Conservation (phyloP, 2,329 filamentous ascomycete genomes). For the Capronia americana region DNA sequence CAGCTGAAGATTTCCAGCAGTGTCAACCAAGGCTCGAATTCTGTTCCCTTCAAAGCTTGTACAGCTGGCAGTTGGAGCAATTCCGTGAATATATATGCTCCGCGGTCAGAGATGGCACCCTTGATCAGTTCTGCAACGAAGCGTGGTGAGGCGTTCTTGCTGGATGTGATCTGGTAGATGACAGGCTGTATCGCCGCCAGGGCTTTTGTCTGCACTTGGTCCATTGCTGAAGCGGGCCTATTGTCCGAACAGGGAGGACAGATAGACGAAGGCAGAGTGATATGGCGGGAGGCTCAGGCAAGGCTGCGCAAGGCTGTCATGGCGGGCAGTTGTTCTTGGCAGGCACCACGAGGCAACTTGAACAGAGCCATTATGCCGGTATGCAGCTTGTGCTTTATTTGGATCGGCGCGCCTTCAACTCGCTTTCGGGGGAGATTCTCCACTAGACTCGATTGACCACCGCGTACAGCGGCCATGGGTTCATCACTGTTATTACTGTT, state of each 20-base stretch:
- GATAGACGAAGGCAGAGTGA: neutral
- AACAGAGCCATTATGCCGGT: neutral
- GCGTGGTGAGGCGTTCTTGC: slow-evolving; percentile 71
- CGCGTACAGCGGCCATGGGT: neutral
- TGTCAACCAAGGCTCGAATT: slow-evolving; percentile 63
- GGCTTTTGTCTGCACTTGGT: slow-evolving; percentile 57
- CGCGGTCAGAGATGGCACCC: slow-evolving; percentile 85
- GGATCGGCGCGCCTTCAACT: neutral
- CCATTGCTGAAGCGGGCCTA: slow-evolving; percentile 45
- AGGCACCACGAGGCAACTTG: neutral
- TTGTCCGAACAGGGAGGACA: neutral
- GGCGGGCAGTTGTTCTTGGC: slow-evolving; percentile 13
- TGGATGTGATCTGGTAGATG: slow-evolving; percentile 84
- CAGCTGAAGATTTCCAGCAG: slow-evolving; percentile 90
- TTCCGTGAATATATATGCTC: slow-evolving; percentile 92
- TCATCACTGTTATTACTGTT: neutral
- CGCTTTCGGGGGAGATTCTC: neutral
- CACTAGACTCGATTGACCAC: neutral
- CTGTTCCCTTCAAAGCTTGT: slow-evolving; percentile 67
- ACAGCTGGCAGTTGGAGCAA: slow-evolving; percentile 83
- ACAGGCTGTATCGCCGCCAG: slow-evolving; percentile 78
- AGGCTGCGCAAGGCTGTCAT: slow-evolving; percentile 17
- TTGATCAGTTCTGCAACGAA: slow-evolving; percentile 84
- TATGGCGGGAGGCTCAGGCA: neutral
- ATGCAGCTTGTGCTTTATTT: slow-evolving; percentile 2